Conservation (phyloP, 345 rosid species). For the Mangifera indica region DNA sequence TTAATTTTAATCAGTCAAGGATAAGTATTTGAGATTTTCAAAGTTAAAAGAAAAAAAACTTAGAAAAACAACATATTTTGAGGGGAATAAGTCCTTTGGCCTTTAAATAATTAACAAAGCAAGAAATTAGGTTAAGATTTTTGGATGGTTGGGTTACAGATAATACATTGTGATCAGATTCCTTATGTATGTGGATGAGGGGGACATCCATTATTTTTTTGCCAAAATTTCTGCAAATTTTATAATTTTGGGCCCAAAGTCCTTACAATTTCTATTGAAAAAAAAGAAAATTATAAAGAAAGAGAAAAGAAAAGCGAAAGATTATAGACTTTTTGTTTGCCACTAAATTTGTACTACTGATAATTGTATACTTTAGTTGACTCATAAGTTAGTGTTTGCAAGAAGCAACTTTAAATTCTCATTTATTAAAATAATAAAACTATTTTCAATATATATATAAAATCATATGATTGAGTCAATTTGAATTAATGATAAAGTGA, state of each 20-base stretch:
- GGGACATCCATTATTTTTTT: constrained; percentile 2
- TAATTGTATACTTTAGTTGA: neutral
- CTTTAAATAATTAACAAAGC: neutral
- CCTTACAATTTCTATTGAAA: neutral
- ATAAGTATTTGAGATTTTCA: no score
- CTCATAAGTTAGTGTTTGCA: neutral
- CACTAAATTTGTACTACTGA: neutral
- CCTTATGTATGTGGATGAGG: neutral
- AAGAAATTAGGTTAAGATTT: neutral
- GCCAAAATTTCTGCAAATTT: no score
- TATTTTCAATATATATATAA: no score
- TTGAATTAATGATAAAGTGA: no score
- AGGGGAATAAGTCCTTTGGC: no score
- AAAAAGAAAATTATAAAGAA: neutral
- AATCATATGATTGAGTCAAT: no score
- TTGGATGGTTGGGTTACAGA: neutral
- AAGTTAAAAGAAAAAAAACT: no score
- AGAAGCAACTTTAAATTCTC: neutral
- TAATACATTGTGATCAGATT: neutral
- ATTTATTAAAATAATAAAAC: neutral
- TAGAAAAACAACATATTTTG: no score
- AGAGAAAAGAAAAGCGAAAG: neutral
- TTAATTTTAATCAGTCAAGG: no score
- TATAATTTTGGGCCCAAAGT: neutral
- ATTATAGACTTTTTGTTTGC: neutral